phyloP scores from a whole-genome alignment of 106 monocot genomes.

The Dendrobium chrysotoxum region DNA sequence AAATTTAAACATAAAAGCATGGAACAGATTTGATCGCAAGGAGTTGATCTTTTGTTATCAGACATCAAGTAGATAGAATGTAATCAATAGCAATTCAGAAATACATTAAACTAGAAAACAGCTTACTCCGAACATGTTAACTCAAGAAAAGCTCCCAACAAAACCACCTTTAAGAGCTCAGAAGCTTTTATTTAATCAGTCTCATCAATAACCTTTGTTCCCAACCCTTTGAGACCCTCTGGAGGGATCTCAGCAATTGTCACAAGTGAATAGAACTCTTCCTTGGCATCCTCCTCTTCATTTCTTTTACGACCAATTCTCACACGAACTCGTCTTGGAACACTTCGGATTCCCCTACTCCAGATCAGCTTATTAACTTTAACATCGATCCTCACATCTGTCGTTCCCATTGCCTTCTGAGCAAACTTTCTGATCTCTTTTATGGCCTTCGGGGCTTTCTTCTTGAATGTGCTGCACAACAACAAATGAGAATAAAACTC shows the following conservation, averaged over 20 bases:
- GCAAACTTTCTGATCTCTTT: constrained; percentile 60
- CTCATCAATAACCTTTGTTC: constrained; percentile 48
- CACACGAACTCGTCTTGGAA: constrained; percentile 45
- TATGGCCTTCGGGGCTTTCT: constrained; percentile 52
- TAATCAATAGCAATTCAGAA: no score
- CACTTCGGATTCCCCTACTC: constrained; percentile 47
- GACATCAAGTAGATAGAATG: no score
- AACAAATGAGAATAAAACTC: no score
- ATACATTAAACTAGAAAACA: no score
- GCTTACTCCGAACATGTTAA: no score
- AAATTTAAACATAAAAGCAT: no score
- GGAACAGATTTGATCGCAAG: no score
- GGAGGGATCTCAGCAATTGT: constrained; percentile 45
- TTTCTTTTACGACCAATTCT: constrained; percentile 51
- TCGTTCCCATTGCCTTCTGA: constrained; percentile 48
- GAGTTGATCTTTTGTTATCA: no score
- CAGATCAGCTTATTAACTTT: constrained; percentile 60
- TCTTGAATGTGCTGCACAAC: constrained; percentile 42
- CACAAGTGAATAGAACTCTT: constrained; percentile 57
- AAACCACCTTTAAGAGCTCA: no score
- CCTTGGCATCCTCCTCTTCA: constrained; percentile 58
- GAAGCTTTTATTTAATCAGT: constrained; percentile 15
- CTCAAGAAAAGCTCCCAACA: no score
- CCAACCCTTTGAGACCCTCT: constrained; percentile 46
- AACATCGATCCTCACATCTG: constrained; percentile 44